These are phyloP conservation scores for Pogostemon cablin DNA, from an alignment of 257 asterid species.

Conservation along the genomic window DNA sequence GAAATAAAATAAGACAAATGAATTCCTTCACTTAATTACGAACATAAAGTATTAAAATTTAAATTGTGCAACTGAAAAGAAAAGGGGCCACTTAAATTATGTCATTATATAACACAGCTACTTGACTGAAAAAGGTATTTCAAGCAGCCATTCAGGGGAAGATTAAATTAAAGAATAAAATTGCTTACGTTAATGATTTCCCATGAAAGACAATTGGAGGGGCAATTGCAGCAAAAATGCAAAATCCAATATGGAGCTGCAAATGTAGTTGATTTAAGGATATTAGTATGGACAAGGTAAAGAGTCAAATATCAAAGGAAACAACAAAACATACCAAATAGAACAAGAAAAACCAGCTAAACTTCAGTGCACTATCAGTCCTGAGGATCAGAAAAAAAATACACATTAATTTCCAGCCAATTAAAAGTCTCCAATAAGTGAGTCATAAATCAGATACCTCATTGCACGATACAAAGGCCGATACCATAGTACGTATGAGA, in stretches of 20 bases:
- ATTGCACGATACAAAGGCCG: conserved; percentile 91
- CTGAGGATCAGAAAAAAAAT: conserved; percentile 48
- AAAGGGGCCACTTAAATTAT: not conserved
- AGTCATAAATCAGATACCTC: conserved; percentile 56
- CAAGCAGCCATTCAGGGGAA: conserved; percentile 20
- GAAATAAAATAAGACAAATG: not conserved
- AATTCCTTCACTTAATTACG: not conserved
- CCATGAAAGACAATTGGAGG: conserved; percentile 95
- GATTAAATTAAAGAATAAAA: conserved; percentile 1
- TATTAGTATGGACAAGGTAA: conserved; percentile 10
- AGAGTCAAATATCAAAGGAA: conserved; percentile 15
- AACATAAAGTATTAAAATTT: conserved; percentile 17
- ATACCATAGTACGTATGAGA: conserved; percentile 93
- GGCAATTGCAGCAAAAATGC: conserved; percentile 97
- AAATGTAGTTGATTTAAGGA: conserved; percentile 32
- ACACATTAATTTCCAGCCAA: conserved; percentile 15
- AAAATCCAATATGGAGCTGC: conserved; percentile 93
- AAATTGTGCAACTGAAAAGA: not conserved
- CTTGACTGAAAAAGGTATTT: conserved; percentile 10
- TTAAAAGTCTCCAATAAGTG: conserved; percentile 1
- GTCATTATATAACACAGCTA: conserved; percentile 1
- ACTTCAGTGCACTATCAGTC: conserved; percentile 93
- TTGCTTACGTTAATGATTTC: conserved; percentile 78
- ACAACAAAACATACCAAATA: conserved; percentile 63
- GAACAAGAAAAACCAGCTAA: conserved; percentile 91